Conservation (phyloP, 2,329 filamentous ascomycete genomes). For the Colletotrichum simmondsii region DNA sequence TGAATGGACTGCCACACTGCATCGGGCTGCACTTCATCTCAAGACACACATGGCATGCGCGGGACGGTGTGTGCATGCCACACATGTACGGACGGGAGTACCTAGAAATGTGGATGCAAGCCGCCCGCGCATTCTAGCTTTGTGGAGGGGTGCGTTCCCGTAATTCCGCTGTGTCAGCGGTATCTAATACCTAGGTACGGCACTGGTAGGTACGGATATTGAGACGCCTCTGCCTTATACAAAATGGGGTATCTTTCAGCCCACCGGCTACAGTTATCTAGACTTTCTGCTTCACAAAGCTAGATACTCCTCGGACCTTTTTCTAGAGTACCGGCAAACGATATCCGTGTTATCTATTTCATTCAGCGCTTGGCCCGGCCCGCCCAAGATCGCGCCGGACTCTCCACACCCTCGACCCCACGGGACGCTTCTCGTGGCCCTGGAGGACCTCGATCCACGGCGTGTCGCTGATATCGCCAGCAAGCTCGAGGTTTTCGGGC, state of each 20-base stretch:
- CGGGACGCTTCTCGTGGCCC: conserved; percentile 65
- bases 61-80: neutral
- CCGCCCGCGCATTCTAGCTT: neutral
- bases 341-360: neutral
- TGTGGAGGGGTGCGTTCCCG: neutral
- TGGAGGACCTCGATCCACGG: conserved; percentile 71
- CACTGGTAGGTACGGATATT: neutral
- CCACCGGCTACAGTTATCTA: neutral
- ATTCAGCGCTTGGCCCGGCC: conserved; percentile 33
- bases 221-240: neutral
- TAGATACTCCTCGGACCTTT: neutral
- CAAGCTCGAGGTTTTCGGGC: conserved; percentile 39
- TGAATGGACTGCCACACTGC: neutral
- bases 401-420: conserved; percentile 71
- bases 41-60: neutral
- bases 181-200: neutral
- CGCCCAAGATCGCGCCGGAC: conserved; percentile 71
- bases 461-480: conserved; percentile 43
- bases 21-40: conserved; percentile 15
- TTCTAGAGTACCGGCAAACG: neutral
- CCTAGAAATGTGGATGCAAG: neutral
- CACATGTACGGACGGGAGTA: neutral
- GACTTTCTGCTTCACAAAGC: neutral
- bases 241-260: neutral
- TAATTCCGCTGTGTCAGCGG: conserved; percentile 1